Evolutionary conservation across 1,284 basidiomycete genomes (phyloP), one percentile per base, ranked within the genome.

Genomic region (Vanrija pseudolonga): DNA sequence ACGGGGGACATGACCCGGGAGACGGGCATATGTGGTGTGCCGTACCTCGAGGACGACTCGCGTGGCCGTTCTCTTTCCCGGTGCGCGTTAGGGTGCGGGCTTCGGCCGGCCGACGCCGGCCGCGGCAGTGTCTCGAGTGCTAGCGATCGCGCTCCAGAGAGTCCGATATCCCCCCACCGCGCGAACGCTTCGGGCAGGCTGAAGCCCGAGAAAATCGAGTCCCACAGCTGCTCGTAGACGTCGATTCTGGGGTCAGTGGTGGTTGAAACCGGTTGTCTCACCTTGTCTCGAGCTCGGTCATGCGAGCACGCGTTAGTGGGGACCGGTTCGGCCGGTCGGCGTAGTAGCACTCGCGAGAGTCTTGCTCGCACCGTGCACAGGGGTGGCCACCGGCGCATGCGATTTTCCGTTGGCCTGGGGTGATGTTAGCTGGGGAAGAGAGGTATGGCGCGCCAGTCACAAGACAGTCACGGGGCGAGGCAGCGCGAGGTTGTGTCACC

Each of bases 271-370:
- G 9, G 11, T 4, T 12, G 32, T 32, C 32, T 32, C 53, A 63
- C 63, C 47, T 47, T 36, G 60, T 51, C 46, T 65, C 63, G 36
- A 65, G 53, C 48, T 58, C 55, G 24, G 59, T 60, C 63, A 65
- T 65, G 26, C 61, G 45, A 38, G 23, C 48, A 39, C 63, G 44
- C 5, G 63, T 65, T 24, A 65, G 44, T 8, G 63, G 57, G 14
- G 57, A 55, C 17, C 61, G 32, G 23, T 46, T 36, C 14, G 40
- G 28, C 43, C 40, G 9, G 3, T 51, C 56, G 11, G 43, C 51
- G 28, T 60, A 53, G 24, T 40, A 28, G 38, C 63, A 65, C 15
- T 47, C 45, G 24, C 32, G 43, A 8, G 24, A 19, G 8, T 63
- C 61, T 17, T 49, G 40, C 2, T 19, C 24, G 44, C 61, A 63